phyloP scores from a whole-genome alignment of 2,329 filamentous ascomycete genomes.

The Trichoderma simmonsii region DNA sequence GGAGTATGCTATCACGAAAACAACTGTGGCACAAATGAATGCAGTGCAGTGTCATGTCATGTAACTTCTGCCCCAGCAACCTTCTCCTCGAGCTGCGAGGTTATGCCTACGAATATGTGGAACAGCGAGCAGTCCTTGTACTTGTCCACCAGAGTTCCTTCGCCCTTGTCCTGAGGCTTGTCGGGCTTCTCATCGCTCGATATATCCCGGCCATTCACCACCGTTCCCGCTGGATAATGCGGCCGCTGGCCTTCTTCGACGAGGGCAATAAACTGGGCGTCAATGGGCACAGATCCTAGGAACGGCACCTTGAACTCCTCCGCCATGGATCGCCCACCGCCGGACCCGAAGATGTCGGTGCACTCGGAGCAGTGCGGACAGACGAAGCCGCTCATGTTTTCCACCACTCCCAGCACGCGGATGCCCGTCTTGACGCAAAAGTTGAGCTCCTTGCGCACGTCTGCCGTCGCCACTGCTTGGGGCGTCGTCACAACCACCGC shows the following conservation, averaged over 20 bases:
- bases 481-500: conserved; percentile 96
- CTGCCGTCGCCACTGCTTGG: conserved; percentile 87
- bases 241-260: conserved; percentile 71
- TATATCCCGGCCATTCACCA: conserved; percentile 56
- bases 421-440: conserved; percentile 85
- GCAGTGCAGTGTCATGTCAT: conserved; percentile 2
- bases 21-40: neutral
- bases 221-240: conserved; percentile 66
- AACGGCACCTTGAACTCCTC: conserved; percentile 80
- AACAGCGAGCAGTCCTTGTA: conserved; percentile 69
- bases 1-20: neutral
- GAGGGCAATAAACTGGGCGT: conserved; percentile 84
- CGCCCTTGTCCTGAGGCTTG: conserved; percentile 17
- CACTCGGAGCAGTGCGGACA: conserved; percentile 78
- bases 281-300: conserved; percentile 83
- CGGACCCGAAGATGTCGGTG: conserved; percentile 89
- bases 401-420: conserved; percentile 79
- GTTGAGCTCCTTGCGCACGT: conserved; percentile 92
- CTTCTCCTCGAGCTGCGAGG: conserved; percentile 32
- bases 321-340: conserved; percentile 87
- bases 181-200: conserved; percentile 28
- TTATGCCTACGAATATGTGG: conserved; percentile 65
- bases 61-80: conserved; percentile 2
- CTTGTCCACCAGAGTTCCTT: conserved; percentile 60
- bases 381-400: conserved; percentile 96